A percentile compares a stretch with the other conserved stretches of the same genome.
Conservation (phyloP, 2,329 filamentous ascomycete genomes). For the Arthrobotrys entomopaga region DNA sequence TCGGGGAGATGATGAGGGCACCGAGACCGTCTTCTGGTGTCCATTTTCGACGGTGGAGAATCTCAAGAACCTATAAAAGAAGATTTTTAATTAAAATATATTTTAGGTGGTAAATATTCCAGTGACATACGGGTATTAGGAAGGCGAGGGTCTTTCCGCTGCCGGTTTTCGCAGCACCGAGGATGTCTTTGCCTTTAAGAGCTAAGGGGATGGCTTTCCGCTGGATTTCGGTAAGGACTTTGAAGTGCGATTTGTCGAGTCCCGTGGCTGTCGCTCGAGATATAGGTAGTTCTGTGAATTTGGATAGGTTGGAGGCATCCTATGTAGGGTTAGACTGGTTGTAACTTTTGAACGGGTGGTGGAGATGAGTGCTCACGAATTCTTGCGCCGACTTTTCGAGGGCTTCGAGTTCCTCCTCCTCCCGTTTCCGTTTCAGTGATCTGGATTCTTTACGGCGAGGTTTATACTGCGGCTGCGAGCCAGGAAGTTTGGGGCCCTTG, state of each 20-base stretch:
- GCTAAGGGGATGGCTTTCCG: slow-evolving; percentile 86
- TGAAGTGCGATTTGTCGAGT: slow-evolving; percentile 86
- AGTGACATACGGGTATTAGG: slow-evolving; percentile 72
- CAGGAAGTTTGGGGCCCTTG: slow-evolving; percentile 38
- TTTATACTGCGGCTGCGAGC: slow-evolving; percentile 41
- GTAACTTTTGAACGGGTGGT: neutral
- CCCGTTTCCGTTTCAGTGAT: slow-evolving; percentile 64
- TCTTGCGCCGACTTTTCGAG: slow-evolving; percentile 63
- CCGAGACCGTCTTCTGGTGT: slow-evolving; percentile 90
- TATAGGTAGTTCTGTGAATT: slow-evolving; percentile 85
- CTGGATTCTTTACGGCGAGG: slow-evolving; percentile 46
- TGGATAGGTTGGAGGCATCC: slow-evolving; percentile 72
- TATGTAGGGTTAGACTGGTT: slow-evolving; percentile 59
- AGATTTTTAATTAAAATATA: neutral
- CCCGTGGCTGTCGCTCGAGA: slow-evolving; percentile 82
- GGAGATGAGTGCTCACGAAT: slow-evolving; percentile 61
- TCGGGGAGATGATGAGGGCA: slow-evolving; percentile 91
- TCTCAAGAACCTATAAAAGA: slow-evolving; percentile 73
- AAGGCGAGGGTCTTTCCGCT: slow-evolving; percentile 96
- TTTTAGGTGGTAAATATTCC: neutral
- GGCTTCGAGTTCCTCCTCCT: slow-evolving; percentile 63
- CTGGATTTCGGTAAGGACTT: slow-evolving; percentile 90
- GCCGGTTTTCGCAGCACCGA: slow-evolving; percentile 94
- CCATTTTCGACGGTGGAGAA: slow-evolving; percentile 87
- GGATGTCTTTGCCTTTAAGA: slow-evolving; percentile 84